Evolutionary conservation across 169 alveolate species (phyloP), one percentile per base, ranked within the genome.

Genomic region (Eimeria falciformis): DNA sequence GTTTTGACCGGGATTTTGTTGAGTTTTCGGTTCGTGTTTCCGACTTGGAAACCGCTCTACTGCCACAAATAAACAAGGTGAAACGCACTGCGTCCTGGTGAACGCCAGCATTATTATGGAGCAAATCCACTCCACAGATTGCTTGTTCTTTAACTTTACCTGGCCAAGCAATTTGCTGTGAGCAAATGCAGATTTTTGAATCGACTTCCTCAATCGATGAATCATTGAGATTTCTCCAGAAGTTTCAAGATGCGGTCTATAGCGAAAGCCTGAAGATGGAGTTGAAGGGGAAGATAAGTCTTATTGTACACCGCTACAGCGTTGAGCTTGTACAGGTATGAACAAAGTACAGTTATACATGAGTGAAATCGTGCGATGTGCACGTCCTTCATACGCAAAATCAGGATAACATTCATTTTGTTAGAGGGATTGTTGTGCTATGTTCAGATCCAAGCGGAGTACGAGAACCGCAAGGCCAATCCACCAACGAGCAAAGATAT

Each of bases 1-100:
- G 98, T 68, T 98, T 98, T 93, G 99, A 98, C 95, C 97, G 99
- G 93, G 99, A 98, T 93, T 98, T 97, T 94, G 99, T 98, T 53
- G 99, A 98, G 95, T 98, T 98, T 95, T 97, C 98, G 85, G 99
- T 98, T 29, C 97, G 98, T 66, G 94, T 94, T 84, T 94, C 95
- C 56, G 92, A 93, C 84, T 79, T 95, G 68, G 99, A 98, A 82
- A 94, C 97, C 93, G 97, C 95, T 88, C 96, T 97, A 81, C 97
- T 97, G 91, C 95, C 96, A 94, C 97, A 97, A 95, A 97, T 98
- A 93, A 97, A 98, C 96, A 97, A 96, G 93, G 94, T 94, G 81
- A 66, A 77, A 78, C 58, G 56, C 33, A 40, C 0, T 2, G 37
- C 37, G 45, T 12, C 5, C 56, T 29, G 21, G 56, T 71, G 37